Evolutionary conservation across 1,284 basidiomycete species (phyloP).

Genomic region (Agaricales sp.): DNA sequence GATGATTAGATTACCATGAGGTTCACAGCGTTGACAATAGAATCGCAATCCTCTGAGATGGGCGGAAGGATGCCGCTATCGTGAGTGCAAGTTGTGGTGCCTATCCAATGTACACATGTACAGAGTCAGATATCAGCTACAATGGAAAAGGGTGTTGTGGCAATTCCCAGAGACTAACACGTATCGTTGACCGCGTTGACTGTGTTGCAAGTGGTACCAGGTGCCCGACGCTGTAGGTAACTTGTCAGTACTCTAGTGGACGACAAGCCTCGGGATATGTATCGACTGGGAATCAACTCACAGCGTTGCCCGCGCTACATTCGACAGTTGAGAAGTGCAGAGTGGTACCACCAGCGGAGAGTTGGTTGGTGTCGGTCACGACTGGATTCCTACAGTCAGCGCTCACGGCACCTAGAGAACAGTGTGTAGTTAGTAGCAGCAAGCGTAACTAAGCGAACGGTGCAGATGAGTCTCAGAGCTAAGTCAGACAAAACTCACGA

Average conservation of each 20-base stretch:
- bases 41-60: background rate
- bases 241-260: background rate
- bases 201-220: background rate
- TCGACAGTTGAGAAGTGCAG: background rate
- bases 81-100: background rate
- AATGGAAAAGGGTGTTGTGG: too few relatives aligned
- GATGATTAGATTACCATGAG: background rate
- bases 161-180: background rate
- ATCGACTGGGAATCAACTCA: background rate
- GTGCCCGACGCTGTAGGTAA: background rate
- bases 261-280: too few relatives aligned
- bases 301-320: background rate
- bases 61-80: background rate
- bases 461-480: too few relatives aligned
- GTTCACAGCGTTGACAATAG: background rate
- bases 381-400: background rate
- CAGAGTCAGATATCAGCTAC: background rate
- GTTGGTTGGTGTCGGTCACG: background rate
- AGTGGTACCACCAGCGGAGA: background rate
- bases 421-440: too few relatives aligned
- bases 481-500: background rate
- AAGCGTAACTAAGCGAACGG: too few relatives aligned
- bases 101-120: background rate
- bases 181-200: background rate
- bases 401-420: background rate